Evolutionary conservation across 2,329 filamentous ascomycete species (phyloP).

Genomic region (Graphium sp.): DNA sequence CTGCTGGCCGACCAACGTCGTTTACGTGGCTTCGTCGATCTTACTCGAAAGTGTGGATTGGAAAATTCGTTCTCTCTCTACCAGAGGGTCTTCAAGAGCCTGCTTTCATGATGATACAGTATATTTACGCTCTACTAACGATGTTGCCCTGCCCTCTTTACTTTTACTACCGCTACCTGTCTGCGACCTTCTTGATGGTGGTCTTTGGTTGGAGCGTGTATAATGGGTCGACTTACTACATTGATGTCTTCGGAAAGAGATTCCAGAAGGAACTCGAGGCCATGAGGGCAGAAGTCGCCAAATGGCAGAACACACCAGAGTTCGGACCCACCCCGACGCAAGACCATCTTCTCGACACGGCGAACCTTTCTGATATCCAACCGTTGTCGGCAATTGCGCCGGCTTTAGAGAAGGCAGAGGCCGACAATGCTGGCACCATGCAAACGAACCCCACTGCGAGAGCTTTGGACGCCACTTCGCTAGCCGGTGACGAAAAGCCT

Average conservation of each 20-base stretch:
- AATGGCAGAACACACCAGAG: constrained; percentile 58
- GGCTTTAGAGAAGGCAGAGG: too few species aligned
- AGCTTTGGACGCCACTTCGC: too few species aligned
- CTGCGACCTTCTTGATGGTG: constrained; percentile 54
- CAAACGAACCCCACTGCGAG: too few species aligned
- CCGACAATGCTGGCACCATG: too few species aligned
- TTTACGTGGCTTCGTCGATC: constrained; percentile 94
- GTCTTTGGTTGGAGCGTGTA: constrained; percentile 95
- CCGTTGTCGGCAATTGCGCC: too few species aligned
- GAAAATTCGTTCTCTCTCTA: constrained; percentile 65
- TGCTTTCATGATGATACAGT: constrained; percentile 94
- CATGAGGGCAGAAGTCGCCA: constrained; percentile 73
- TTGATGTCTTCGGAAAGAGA: constrained; percentile 89
- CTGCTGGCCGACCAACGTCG: constrained; percentile 83
- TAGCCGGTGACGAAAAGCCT: too few species aligned
- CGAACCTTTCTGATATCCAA: too few species aligned
- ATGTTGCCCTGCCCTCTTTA: constrained; percentile 91
- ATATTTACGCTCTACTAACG: constrained; percentile 73
- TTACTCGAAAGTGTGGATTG: constrained; percentile 80
- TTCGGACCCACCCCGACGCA: constrained; percentile 9
- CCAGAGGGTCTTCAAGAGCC: constrained; percentile 65
- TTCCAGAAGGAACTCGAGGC: constrained; percentile 94
- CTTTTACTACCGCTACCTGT: constrained; percentile 80
- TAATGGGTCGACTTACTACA: constrained; percentile 95
- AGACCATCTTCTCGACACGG: constrained; percentile 1